Evolutionary conservation across 257 asterid genomes (phyloP).

Genomic region (Solanum etuberosum): DNA sequence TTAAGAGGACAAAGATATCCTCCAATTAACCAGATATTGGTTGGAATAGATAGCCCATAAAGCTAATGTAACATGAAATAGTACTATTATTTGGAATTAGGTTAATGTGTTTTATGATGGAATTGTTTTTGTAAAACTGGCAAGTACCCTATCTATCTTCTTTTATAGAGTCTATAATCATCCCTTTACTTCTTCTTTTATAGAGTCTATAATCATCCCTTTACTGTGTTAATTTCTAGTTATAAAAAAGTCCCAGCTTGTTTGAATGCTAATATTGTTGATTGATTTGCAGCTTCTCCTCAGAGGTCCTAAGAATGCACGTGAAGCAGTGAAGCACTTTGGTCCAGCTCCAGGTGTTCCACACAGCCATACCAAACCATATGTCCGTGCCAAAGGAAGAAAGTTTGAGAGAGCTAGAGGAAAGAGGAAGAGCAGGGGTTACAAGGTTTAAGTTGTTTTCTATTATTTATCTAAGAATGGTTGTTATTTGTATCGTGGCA

Average conservation of each 20-base stretch:
- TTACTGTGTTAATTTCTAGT: not conserved
- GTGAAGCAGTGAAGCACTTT: constrained; percentile 94
- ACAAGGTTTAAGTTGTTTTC: constrained; percentile 37
- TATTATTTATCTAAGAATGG: not conserved
- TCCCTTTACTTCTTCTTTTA: not conserved
- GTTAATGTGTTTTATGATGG: not conserved
- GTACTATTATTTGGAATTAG: not conserved
- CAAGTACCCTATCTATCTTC: not conserved
- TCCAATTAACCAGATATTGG: not conserved
- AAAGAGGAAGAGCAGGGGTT: constrained; percentile 74
- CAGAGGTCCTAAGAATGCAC: constrained; percentile 77
- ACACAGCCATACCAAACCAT: constrained; percentile 93
- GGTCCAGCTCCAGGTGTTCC: constrained; percentile 99
- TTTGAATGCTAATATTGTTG: not conserved
- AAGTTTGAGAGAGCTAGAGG: constrained; percentile 91
- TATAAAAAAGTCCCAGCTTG: not conserved
- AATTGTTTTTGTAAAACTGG: too few relatives aligned
- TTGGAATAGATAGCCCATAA: not conserved
- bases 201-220: not conserved
- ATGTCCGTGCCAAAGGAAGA: constrained; percentile 86
- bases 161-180: not conserved
- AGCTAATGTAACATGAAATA: not conserved
- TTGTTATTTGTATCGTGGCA: not conserved
- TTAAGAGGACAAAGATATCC: not conserved
- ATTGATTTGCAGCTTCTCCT: constrained; percentile 49